A percentile compares a stretch with the other conserved stretches of the same genome.
phyloP scores from a whole-genome alignment of 129 eudicot genomes.

The Arctium minus region DNA sequence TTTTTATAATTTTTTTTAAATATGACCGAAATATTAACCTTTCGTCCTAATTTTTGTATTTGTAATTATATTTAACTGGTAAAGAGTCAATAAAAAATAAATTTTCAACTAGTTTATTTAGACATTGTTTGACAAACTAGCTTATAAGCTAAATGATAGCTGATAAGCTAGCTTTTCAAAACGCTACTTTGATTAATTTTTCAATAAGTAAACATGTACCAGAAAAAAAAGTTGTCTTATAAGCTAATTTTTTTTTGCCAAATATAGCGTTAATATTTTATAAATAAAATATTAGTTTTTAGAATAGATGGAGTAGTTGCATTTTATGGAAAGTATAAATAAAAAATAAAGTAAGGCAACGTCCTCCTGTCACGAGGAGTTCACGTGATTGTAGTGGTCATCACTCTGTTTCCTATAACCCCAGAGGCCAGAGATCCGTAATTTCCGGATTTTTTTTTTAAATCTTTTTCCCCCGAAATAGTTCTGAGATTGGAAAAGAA shows the following conservation, averaged over 20 bases:
- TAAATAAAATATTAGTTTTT: not conserved
- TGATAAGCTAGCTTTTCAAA: no score
- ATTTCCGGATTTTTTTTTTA: conserved; percentile 13
- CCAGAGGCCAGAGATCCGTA: conserved; percentile 27
- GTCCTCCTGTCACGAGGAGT: conserved; percentile 13
- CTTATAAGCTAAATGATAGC: no score
- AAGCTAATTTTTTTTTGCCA: no score
- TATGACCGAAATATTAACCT: no score
- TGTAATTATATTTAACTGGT: not conserved
- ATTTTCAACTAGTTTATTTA: not conserved
- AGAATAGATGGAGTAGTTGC: not conserved
- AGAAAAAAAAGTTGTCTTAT: no score
- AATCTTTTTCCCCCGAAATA: not conserved
- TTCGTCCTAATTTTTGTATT: not conserved
- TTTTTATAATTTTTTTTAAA: no score
- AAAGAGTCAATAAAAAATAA: not conserved
- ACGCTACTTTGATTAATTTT: no score
- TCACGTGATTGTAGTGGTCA: conserved; percentile 24
- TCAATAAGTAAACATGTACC: no score
- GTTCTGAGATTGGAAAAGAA: not conserved
- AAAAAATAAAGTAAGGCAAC: not conserved
- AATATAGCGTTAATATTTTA: not conserved
- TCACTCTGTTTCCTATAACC: conserved; percentile 5
- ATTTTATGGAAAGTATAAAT: not conserved
- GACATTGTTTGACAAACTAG: no score